Evolutionary conservation across 305 asterid genomes (phyloP).

Genomic region (Solanum hybrid): DNA sequence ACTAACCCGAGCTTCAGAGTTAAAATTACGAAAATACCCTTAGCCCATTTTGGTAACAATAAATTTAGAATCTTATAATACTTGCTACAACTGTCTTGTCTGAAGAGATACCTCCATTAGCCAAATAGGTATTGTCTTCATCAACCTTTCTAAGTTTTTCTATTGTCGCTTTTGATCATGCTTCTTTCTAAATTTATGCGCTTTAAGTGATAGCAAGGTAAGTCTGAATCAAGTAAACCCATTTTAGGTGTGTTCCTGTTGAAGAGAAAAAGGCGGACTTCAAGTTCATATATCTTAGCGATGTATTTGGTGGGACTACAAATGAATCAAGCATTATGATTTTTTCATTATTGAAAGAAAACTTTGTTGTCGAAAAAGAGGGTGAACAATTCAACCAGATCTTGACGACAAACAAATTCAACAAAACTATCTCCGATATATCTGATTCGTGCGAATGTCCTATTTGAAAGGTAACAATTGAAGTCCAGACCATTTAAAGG

Average conservation of each 20-base stretch:
- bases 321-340: background rate
- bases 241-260: too few species aligned
- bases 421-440: background rate
- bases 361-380: background rate
- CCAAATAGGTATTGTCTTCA: too few species aligned
- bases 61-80: too few species aligned
- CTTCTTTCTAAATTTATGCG: background rate
- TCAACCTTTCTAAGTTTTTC: too few species aligned
- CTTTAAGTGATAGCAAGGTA: background rate
- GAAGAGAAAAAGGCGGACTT: background rate
- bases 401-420: background rate
- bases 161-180: background rate
- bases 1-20: background rate
- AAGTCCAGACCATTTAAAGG: too few species aligned
- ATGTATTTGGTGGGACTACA: background rate
- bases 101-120: too few species aligned
- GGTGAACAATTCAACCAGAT: background rate
- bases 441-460: too few species aligned
- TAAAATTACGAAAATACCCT: too few species aligned
- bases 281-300: background rate
- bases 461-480: too few species aligned
- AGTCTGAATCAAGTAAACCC: background rate
- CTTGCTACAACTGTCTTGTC: too few species aligned
- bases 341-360: background rate
- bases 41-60: too few species aligned